A percentile compares a stretch with the other conserved stretches of the same genome.
Conservation (phyloP, 2,329 filamentous ascomycete species). For the Paraphaeosphaeria minitans region DNA sequence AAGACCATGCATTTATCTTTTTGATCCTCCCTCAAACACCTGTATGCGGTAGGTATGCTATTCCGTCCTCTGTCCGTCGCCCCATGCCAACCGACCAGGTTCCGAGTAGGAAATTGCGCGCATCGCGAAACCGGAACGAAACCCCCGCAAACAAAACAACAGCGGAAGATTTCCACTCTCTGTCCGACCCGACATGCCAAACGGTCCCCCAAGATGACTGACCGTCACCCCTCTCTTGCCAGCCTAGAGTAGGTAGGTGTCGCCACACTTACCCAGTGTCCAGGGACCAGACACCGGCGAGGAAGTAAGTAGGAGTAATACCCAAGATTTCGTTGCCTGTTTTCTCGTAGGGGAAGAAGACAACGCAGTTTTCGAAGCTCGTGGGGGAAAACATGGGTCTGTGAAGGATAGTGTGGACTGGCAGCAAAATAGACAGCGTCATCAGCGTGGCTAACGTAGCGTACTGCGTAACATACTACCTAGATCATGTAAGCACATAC, state of each 20-base stretch:
- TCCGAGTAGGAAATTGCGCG: no score
- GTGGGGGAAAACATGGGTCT: not conserved
- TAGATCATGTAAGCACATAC: no score
- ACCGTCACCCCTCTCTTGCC: slow-evolving; percentile 9
- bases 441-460: no score
- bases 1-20: no score
- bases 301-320: slow-evolving; percentile 9
- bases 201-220: not conserved
- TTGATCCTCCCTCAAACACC: no score
- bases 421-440: slow-evolving; percentile 9
- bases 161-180: not conserved
- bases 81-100: no score
- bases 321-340: slow-evolving; percentile 8
- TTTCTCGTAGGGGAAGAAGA: not conserved
- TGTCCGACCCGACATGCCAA: slow-evolving; percentile 1
- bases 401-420: slow-evolving; percentile 2
- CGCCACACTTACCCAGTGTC: slow-evolving; percentile 12
- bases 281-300: slow-evolving; percentile 9
- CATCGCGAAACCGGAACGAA: no score
- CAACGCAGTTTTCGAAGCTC: not conserved
- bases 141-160: not conserved
- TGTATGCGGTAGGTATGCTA: no score
- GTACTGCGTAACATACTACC: no score
- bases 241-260: slow-evolving; percentile 13
- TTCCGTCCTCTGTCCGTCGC: no score